phyloP scores from a whole-genome alignment of 495 filamentous ascomycete genomes.

The Neurospora sp. region DNA sequence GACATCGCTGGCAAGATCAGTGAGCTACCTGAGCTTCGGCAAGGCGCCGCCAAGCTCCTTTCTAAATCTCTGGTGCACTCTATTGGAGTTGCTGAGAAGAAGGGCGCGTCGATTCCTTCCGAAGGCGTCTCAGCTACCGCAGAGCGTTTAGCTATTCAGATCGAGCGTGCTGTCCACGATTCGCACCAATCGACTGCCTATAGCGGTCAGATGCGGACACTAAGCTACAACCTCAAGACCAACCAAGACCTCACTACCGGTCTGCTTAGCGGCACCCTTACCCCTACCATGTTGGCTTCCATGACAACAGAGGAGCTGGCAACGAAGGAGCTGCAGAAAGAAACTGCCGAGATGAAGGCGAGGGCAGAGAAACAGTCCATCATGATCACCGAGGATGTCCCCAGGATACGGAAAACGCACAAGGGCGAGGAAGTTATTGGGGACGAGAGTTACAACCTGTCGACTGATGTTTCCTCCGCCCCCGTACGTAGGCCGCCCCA shows the following conservation, averaged over 20 bases:
- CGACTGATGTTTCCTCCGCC: constrained; percentile 27
- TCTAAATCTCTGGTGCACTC: constrained; percentile 32
- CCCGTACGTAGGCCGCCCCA: constrained; percentile 26
- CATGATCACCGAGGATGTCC: constrained; percentile 70
- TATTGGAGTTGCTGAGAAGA: constrained; percentile 34
- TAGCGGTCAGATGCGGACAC: constrained; percentile 37
- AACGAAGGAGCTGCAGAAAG: constrained; percentile 75
- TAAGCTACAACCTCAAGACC: constrained; percentile 75
- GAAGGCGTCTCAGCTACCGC: constrained; percentile 27
- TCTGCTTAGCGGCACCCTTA: constrained; percentile 58
- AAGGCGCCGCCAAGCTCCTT: constrained; percentile 31
- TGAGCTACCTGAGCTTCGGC: constrained; percentile 33
- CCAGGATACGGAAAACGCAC: constrained; percentile 80
- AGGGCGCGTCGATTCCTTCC: constrained; percentile 22
- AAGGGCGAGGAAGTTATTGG: constrained; percentile 91
- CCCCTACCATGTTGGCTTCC: constrained; percentile 59
- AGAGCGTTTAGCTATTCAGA: constrained; percentile 47
- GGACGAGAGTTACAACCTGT: constrained; percentile 37
- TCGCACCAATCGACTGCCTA: constrained; percentile 36
- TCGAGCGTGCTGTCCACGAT: constrained; percentile 54
- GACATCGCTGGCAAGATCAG: constrained; percentile 29
- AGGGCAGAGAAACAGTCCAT: constrained; percentile 77
- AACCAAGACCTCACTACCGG: constrained; percentile 70
- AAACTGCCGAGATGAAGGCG: constrained; percentile 60
- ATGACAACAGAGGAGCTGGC: constrained; percentile 88